A percentile compares a stretch with the other conserved stretches of the same genome.
Conservation (phyloP, 768 basidiomycete genomes). For the Tulasnella sp. region DNA sequence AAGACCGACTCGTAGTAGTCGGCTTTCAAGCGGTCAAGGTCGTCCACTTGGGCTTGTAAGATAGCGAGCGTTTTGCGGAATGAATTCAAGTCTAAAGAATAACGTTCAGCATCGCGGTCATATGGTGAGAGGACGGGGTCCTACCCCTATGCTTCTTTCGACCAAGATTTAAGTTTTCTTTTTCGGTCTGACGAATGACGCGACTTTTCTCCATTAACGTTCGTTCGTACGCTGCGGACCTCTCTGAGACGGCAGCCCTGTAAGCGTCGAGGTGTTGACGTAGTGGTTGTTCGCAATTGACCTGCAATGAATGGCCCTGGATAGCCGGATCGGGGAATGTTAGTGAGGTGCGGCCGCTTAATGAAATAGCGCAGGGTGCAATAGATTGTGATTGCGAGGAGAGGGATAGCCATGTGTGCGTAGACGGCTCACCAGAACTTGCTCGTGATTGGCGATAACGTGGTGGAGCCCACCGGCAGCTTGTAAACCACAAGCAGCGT, state of each 20-base stretch:
- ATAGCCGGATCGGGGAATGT: not conserved
- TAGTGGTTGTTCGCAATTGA: slow-evolving; percentile 80
- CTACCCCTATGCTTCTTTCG: slow-evolving; percentile 67
- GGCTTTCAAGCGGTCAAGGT: slow-evolving; percentile 74
- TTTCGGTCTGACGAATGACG: slow-evolving; percentile 76
- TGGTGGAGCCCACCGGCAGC: slow-evolving; percentile 84
- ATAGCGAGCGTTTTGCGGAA: slow-evolving; percentile 75
- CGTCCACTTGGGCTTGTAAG: slow-evolving; percentile 82
- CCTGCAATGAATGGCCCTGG: slow-evolving; percentile 75
- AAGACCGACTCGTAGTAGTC: slow-evolving; percentile 79
- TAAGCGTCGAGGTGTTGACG: slow-evolving; percentile 78
- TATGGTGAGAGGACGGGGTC: slow-evolving; percentile 21
- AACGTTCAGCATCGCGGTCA: slow-evolving; percentile 1
- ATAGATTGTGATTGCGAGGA: not conserved
- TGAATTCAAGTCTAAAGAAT: slow-evolving; percentile 62
- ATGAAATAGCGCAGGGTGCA: not conserved
- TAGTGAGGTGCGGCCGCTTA: not conserved
- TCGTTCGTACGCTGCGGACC: slow-evolving; percentile 73
- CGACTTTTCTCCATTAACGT: slow-evolving; percentile 72
- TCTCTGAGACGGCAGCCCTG: slow-evolving; percentile 61
- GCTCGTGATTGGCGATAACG: slow-evolving; percentile 86
- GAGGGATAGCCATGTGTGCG: slow-evolving; percentile 1
- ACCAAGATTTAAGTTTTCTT: slow-evolving; percentile 58
- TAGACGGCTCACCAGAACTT: slow-evolving; percentile 56
- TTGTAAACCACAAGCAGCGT: slow-evolving; percentile 69